phyloP scores from a whole-genome alignment of 2,329 filamentous ascomycete species.

The Diplodia seriata region DNA sequence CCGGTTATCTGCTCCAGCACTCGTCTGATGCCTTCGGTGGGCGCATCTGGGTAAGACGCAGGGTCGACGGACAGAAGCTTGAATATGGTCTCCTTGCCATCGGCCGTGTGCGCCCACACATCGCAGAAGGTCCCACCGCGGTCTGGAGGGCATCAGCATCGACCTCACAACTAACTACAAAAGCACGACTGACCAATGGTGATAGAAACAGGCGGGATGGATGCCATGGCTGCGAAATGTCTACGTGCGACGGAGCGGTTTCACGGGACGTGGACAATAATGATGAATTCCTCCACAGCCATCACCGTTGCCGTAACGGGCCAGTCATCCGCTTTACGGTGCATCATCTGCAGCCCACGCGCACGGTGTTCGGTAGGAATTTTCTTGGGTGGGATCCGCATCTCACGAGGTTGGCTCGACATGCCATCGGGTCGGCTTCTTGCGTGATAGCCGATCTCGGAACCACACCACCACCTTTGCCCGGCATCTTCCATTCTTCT shows the following conservation, averaged over 20 bases:
- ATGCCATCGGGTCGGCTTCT: slow-evolving; percentile 24
- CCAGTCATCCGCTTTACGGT: neutral
- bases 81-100: slow-evolving; percentile 37
- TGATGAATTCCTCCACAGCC: neutral
- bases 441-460: slow-evolving; percentile 28
- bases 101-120: slow-evolving; percentile 27
- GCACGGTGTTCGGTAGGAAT: slow-evolving; percentile 12
- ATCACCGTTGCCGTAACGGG: neutral
- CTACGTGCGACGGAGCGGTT: neutral
- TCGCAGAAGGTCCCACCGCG: slow-evolving; percentile 31
- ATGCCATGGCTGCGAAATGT: neutral
- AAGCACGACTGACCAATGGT: slow-evolving; percentile 17
- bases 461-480: neutral
- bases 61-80: slow-evolving; percentile 44
- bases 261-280: neutral
- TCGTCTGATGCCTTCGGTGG: slow-evolving; percentile 44
- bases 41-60: slow-evolving; percentile 43
- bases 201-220: slow-evolving; percentile 17
- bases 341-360: neutral
- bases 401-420: neutral
- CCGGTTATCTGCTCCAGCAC: slow-evolving; percentile 38
- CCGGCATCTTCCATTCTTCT: neutral
- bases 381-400: slow-evolving; percentile 6
- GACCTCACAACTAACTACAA: too few species aligned
- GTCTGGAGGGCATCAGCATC: slow-evolving; percentile 2